These are phyloP conservation scores for Didymella pinodella DNA, from an alignment of 2,329 filamentous ascomycete genomes.

Conservation along the genomic window DNA sequence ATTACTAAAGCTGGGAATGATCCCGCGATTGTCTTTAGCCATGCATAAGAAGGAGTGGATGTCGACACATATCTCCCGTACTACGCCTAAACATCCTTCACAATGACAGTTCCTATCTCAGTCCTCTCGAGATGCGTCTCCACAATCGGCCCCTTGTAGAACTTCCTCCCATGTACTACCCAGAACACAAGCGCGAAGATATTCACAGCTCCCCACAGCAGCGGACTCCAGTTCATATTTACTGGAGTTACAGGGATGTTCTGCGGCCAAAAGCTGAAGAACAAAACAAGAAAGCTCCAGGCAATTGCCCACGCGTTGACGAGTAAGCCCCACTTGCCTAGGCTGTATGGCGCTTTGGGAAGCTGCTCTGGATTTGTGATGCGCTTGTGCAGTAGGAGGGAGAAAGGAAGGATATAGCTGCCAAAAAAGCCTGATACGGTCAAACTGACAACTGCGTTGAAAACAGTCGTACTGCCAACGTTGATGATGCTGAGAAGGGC, in stretches of 20 bases:
- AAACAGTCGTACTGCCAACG: conserved; percentile 28
- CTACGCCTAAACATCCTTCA: background rate
- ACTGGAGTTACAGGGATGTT: conserved; percentile 25
- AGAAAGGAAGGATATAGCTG: conserved; percentile 29
- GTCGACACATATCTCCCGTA: background rate
- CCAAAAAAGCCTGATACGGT: conserved; percentile 29
- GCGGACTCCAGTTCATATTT: conserved; percentile 35
- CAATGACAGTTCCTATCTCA: background rate
- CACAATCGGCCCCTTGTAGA: conserved; percentile 29
- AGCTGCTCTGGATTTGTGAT: conserved; percentile 14
- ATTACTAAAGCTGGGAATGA: too few relatives aligned
- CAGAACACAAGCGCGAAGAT: conserved; percentile 31
- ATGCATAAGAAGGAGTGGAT: too few relatives aligned
- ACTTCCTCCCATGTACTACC: conserved; percentile 24
- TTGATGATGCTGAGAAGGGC: conserved; percentile 30
- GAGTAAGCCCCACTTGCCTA: conserved; percentile 23
- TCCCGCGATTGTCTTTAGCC: too few relatives aligned
- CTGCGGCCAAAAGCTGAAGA: conserved; percentile 34
- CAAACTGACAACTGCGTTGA: conserved; percentile 32
- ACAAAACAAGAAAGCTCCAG: conserved; percentile 28
- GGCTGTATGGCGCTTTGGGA: conserved; percentile 18
- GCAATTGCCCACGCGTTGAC: conserved; percentile 26
- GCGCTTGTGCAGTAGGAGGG: conserved; percentile 23
- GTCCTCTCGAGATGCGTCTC: conserved; percentile 19
- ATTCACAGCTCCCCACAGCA: conserved; percentile 28